Conservation (phyloP, 1,284 basidiomycete species). For the Trametes pubescens region DNA sequence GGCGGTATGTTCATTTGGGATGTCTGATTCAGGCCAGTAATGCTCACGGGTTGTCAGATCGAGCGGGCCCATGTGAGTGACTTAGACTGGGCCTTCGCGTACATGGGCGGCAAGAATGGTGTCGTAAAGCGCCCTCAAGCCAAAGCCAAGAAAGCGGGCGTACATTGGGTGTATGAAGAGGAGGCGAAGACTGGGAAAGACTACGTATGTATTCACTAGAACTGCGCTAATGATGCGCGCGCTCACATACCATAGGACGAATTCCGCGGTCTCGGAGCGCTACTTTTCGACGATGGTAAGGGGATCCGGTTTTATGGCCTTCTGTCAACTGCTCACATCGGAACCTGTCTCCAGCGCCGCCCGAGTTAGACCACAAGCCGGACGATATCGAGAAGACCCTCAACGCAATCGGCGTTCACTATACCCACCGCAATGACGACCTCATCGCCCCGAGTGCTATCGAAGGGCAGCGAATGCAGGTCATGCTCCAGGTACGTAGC, state of each 20-base stretch:
- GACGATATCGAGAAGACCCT: constrained; percentile 65
- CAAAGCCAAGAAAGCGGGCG: constrained; percentile 46
- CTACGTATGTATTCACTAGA: constrained; percentile 49
- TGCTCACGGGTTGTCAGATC: constrained; percentile 55
- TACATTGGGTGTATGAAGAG: constrained; percentile 56
- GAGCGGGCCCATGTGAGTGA: constrained; percentile 76
- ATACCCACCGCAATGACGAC: constrained; percentile 78
- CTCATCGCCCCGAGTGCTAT: constrained; percentile 72
- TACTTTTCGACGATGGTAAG: constrained; percentile 75
- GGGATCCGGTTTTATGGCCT: not conserved
- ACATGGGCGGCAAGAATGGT: constrained; percentile 58
- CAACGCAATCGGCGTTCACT: constrained; percentile 66
- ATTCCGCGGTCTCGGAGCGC: constrained; percentile 65
- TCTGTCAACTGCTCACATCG: not conserved
- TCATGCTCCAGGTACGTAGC: constrained; percentile 58
- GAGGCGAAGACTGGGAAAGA: constrained; percentile 61
- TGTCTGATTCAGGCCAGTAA: not conserved
- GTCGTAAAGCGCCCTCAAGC: constrained; percentile 36
- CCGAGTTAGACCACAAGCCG: constrained; percentile 41
- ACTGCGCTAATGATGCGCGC: not conserved
- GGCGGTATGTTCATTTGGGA: constrained; percentile 54
- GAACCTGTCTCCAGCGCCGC: constrained; percentile 31
- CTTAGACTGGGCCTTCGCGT: constrained; percentile 80
- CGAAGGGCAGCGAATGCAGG: constrained; percentile 66
- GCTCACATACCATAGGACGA: constrained; percentile 51